These are phyloP conservation scores for Mycena capillaripes DNA, from an alignment of 768 basidiomycete species.

Conservation along the genomic window DNA sequence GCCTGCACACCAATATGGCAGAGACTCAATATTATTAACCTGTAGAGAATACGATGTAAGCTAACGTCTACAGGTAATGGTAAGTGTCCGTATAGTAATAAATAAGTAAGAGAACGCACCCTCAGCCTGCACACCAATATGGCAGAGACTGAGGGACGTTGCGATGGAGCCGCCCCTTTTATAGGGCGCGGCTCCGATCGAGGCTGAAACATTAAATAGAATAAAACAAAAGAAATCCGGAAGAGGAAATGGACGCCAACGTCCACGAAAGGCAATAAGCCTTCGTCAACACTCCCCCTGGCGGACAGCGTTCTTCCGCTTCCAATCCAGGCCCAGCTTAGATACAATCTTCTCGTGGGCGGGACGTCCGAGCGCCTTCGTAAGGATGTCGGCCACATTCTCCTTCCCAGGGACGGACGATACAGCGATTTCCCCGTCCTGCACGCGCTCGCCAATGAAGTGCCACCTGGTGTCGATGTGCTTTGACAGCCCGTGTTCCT, in stretches of 20 bases:
- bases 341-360: background rate
- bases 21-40: slow-evolving; percentile 18
- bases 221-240: background rate
- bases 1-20: slow-evolving; percentile 8
- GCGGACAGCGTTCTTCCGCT: background rate
- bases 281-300: background rate
- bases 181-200: slow-evolving; percentile 3
- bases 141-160: slow-evolving; percentile 18
- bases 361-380: background rate
- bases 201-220: slow-evolving; percentile 1
- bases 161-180: background rate
- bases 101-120: slow-evolving; percentile 3
- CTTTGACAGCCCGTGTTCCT: no score
- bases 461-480: background rate
- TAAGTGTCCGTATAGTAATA: background rate
- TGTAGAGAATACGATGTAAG: slow-evolving; percentile 9
- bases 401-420: background rate
- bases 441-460: background rate
- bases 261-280: background rate
- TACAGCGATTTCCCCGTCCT: background rate
- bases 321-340: background rate
- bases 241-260: background rate
- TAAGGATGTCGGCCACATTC: background rate
- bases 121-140: slow-evolving; percentile 15
- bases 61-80: background rate